Evolutionary conservation across 2,329 filamentous ascomycete species (phyloP).

Genomic region (Cyanodermella asteris): DNA sequence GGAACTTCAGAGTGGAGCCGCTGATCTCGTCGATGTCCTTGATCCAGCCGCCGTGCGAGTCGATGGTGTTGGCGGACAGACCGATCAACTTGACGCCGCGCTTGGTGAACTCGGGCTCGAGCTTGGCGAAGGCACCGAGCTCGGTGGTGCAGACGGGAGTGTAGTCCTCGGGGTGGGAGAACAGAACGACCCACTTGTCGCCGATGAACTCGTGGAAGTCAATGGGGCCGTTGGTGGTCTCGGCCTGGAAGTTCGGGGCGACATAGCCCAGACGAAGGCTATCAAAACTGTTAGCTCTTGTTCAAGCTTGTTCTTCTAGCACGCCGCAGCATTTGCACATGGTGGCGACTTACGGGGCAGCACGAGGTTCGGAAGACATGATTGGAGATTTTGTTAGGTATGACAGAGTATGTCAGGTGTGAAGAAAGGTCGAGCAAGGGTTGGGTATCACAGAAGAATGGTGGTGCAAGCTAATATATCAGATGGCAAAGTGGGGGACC

Average conservation of each 20-base stretch:
- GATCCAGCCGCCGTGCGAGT: slow-evolving; percentile 31
- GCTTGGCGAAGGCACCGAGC: slow-evolving; percentile 40
- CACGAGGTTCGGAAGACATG: too few relatives aligned
- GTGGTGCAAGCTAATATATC: too few relatives aligned
- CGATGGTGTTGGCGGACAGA: slow-evolving; percentile 35
- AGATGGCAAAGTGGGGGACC: too few relatives aligned
- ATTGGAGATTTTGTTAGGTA: too few relatives aligned
- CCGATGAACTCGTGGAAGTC: slow-evolving; percentile 54
- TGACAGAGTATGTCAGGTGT: too few relatives aligned
- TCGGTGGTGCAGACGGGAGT: slow-evolving; percentile 31
- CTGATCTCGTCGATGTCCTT: slow-evolving; percentile 26
- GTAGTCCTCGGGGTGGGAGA: slow-evolving; percentile 40
- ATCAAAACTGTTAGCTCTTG: slow-evolving; percentile 2
- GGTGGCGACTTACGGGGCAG: too few relatives aligned
- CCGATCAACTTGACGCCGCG: slow-evolving; percentile 41
- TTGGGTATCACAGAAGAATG: too few relatives aligned
- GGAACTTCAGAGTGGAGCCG: slow-evolving; percentile 16
- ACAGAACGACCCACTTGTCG: slow-evolving; percentile 47
- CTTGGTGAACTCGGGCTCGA: slow-evolving; percentile 41
- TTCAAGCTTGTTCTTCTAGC: too few relatives aligned
- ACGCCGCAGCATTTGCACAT: too few relatives aligned
- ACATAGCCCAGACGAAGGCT: slow-evolving; percentile 42
- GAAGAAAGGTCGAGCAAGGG: too few relatives aligned
- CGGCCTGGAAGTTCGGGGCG: slow-evolving; percentile 47
- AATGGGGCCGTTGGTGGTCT: slow-evolving; percentile 43